Conservation (phyloP, 345 rosid species). For the Cardamine chenopodiifolia region DNA sequence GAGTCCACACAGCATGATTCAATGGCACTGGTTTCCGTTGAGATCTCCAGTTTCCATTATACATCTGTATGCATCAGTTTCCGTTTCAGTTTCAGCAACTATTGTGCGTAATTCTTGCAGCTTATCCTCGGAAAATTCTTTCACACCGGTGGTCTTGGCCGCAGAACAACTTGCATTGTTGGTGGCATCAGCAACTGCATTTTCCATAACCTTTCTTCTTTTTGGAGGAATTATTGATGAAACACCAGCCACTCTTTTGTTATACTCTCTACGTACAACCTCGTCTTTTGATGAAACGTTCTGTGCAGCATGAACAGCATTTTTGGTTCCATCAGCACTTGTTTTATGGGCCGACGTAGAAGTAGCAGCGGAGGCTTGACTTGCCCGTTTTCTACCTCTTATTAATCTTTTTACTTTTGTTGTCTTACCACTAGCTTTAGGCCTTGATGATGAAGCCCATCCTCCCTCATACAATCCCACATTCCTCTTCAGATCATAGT, state of each 20-base stretch:
- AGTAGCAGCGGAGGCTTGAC: conserved; percentile 36
- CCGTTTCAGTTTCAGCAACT: conserved; percentile 1
- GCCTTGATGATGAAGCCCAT: conserved; percentile 40
- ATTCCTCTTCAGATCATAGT: conserved; percentile 54
- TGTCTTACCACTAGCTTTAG: not conserved
- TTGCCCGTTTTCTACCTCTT: conserved; percentile 44
- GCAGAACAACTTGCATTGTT: conserved; percentile 32
- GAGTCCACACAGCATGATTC: conserved; percentile 18
- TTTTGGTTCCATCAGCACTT: too few species aligned
- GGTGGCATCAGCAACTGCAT: conserved; percentile 39
- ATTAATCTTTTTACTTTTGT: conserved; percentile 48
- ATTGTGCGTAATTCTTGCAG: conserved; percentile 46
- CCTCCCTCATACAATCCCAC: conserved; percentile 44
- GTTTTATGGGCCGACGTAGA: conserved; percentile 32
- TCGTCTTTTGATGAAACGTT: too few species aligned
- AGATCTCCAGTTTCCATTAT: conserved; percentile 32
- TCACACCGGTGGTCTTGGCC: conserved; percentile 38
- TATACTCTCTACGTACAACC: too few species aligned
- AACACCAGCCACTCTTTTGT: conserved; percentile 18
- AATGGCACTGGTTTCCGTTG: conserved; percentile 25
- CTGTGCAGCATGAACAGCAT: too few species aligned
- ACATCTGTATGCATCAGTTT: conserved; percentile 20
- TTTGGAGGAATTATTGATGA: conserved; percentile 42
- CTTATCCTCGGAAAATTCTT: conserved; percentile 49
- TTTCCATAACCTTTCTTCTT: conserved; percentile 54